Evolutionary conservation across 352 stramenopile genomes (phyloP).

Genomic region (Phytophthora pistaciae): DNA sequence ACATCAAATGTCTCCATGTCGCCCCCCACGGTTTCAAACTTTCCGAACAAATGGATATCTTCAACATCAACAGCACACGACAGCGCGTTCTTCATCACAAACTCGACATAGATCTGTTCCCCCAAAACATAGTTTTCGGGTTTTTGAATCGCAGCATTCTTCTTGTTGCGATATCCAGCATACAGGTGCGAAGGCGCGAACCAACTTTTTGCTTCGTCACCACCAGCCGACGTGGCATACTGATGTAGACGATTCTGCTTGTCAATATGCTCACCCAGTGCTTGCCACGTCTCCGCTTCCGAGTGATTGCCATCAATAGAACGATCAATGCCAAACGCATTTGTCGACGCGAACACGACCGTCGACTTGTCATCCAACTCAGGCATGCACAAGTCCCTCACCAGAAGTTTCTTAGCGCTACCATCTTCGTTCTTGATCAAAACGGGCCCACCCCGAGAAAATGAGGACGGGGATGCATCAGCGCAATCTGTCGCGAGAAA

Average conservation of each 20-base stretch:
- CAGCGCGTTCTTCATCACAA: constrained; percentile 89
- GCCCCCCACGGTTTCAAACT: constrained; percentile 51
- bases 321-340: constrained; percentile 74
- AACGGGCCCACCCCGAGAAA: constrained; percentile 29
- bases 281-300: constrained; percentile 69
- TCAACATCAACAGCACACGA: constrained; percentile 86
- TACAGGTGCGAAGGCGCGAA: constrained; percentile 59
- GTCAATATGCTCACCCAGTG: constrained; percentile 59
- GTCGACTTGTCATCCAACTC: constrained; percentile 87
- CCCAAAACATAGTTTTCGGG: constrained; percentile 74
- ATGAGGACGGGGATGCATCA: constrained; percentile 20
- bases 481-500: constrained; percentile 54
- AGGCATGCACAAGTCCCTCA: constrained; percentile 80
- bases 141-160: constrained; percentile 44
- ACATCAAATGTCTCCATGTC: constrained; percentile 51
- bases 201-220: constrained; percentile 49
- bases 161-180: constrained; percentile 69
- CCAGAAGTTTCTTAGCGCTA: constrained; percentile 67
- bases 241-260: constrained; percentile 77
- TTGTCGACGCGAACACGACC: constrained; percentile 81
- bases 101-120: constrained; percentile 88
- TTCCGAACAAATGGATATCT: constrained; percentile 85
- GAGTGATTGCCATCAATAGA: constrained; percentile 73
- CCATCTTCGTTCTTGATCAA: constrained; percentile 41
- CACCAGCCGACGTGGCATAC: constrained; percentile 42